Evolutionary conservation across 108 stramenopile genomes (phyloP).

Genomic region (Hondaea fermentalgiana): DNA sequence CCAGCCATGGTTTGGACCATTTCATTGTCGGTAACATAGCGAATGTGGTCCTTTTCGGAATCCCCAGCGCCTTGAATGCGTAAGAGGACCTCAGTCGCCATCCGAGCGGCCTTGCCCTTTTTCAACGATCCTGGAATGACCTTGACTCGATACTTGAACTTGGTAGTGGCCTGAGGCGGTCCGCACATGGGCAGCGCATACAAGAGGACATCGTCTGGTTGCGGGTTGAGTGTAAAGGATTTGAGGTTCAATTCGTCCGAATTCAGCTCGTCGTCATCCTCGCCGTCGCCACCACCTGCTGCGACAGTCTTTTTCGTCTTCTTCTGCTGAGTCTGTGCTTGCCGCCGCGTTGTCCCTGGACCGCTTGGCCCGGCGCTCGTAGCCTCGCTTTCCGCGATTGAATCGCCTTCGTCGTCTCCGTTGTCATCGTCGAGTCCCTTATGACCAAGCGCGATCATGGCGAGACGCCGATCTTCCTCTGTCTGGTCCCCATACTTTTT

Average conservation of each 20-base stretch:
- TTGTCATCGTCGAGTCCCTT: constrained; percentile 21
- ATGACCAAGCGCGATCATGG: constrained; percentile 75
- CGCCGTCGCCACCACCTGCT: constrained; percentile 52
- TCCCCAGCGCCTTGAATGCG: neutral
- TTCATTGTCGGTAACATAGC: constrained; percentile 40
- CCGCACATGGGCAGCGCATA: constrained; percentile 26
- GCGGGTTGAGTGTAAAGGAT: neutral
- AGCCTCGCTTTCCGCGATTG: neutral
- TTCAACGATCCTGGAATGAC: constrained; percentile 43
- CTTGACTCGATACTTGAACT: constrained; percentile 36
- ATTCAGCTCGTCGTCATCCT: neutral
- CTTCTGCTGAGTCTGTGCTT: neutral
- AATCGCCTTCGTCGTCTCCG: constrained; percentile 16
- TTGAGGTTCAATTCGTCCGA: neutral
- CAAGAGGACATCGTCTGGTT: constrained; percentile 11
- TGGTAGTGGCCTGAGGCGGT: neutral
- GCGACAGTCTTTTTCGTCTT: constrained; percentile 44
- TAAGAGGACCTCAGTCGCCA: constrained; percentile 36
- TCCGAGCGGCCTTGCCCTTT: constrained; percentile 47
- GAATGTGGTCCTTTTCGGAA: constrained; percentile 31
- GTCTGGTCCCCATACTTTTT: constrained; percentile 89
- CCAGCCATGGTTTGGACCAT: constrained; percentile 40
- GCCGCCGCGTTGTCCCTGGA: neutral
- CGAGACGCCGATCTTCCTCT: constrained; percentile 83
- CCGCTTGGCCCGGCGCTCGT: neutral